These are phyloP conservation scores for Zymoseptoria tritici DNA, from an alignment of 2,329 filamentous ascomycete species.

Conservation along the genomic window DNA sequence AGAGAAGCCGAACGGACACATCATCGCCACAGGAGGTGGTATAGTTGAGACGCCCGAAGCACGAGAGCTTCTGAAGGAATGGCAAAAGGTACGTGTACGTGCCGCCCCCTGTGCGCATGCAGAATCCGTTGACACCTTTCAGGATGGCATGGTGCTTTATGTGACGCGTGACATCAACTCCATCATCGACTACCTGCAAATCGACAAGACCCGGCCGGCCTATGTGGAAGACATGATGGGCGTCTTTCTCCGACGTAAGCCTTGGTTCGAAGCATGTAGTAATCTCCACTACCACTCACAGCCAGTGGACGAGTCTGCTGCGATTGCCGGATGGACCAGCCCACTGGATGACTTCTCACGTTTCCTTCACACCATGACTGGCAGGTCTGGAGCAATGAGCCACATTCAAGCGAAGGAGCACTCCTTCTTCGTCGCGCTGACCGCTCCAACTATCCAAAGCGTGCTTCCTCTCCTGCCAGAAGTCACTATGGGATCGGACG, in stretches of 20 bases:
- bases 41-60: slow-evolving; percentile 81
- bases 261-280: slow-evolving; percentile 87
- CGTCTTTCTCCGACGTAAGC: slow-evolving; percentile 82
- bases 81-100: slow-evolving; percentile 45
- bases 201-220: slow-evolving; percentile 83
- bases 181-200: slow-evolving; percentile 79
- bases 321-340: slow-evolving; percentile 28
- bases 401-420: slow-evolving; percentile 57
- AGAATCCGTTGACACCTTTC: background rate
- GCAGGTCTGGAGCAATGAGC: slow-evolving; percentile 47
- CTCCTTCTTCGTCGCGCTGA: slow-evolving; percentile 90
- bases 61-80: slow-evolving; percentile 64
- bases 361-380: slow-evolving; percentile 64
- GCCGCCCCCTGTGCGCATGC: background rate
- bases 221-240: slow-evolving; percentile 88
- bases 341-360: slow-evolving; percentile 57
- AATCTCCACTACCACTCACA: slow-evolving; percentile 91
- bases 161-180: slow-evolving; percentile 82
- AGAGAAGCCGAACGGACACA: slow-evolving; percentile 65
- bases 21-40: slow-evolving; percentile 91
- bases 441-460: slow-evolving; percentile 64
- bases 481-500: slow-evolving; percentile 78
- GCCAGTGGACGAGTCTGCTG: slow-evolving; percentile 40
- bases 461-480: slow-evolving; percentile 59
- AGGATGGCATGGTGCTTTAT: slow-evolving; percentile 74